phyloP scores from a whole-genome alignment of 805 yeast genomes.

The Schizosaccharomyces octosporus region DNA sequence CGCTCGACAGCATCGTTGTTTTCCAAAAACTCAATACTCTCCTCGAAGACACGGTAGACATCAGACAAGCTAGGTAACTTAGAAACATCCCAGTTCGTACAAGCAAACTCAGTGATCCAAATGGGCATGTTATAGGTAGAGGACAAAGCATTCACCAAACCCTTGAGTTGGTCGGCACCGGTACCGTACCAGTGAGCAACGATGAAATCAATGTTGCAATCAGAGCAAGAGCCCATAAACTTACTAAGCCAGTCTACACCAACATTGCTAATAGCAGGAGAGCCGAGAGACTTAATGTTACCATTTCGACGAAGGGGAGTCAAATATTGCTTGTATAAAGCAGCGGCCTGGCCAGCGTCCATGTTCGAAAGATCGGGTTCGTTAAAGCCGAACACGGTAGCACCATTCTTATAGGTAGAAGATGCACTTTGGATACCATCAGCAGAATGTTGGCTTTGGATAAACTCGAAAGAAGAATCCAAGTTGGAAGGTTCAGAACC shows the following conservation, averaged over 20 bases:
- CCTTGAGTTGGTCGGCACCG: background rate
- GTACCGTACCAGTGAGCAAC: conserved; percentile 1
- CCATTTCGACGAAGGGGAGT: background rate
- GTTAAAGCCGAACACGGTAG: conserved; percentile 1
- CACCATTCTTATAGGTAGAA: background rate
- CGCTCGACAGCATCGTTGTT: background rate
- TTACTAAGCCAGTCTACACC: conserved; percentile 1
- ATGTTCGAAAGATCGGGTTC: conserved; percentile 2
- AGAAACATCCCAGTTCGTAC: conserved; percentile 1
- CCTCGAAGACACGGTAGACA: background rate
- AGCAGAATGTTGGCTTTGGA: background rate
- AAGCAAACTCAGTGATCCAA: conserved; percentile 3
- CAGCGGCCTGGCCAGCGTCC: background rate
- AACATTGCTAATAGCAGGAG: conserved; percentile 1
- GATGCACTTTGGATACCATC: background rate
- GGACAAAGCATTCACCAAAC: background rate
- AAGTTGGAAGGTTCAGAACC: background rate
- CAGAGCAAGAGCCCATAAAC: background rate
- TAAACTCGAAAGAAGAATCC: background rate
- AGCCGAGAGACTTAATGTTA: background rate
- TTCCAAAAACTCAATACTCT: background rate
- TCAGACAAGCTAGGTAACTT: background rate
- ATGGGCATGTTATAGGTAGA: background rate
- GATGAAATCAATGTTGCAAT: conserved; percentile 1
- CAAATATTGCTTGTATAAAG: background rate